Base-by-base conservation (phyloP, 176 grass and related monocot species). In the Alopecurus myosuroides region DNA sequence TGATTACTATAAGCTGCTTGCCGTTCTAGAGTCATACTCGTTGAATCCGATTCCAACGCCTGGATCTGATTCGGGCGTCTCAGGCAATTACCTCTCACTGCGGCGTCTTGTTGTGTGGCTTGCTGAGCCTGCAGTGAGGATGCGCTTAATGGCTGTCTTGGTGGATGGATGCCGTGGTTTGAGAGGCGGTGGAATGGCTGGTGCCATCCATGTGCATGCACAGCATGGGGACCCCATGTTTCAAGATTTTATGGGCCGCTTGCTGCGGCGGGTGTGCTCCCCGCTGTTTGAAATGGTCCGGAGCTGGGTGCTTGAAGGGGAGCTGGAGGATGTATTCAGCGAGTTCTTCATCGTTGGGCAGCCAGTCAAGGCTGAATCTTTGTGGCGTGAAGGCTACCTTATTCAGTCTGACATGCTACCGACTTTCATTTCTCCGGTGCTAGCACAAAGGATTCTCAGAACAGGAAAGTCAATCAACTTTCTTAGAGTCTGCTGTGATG, bases 391-490 rank as follows among this genome's bases (percentile, higher is more conserved):
- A 76, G 96, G 96, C 20, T 98, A 98, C 42, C 91, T 85, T 69
- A 93, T 98, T 41, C 93, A 98, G 65, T 85, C 91, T 56, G 84
- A 82, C 6, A 98, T 98, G 95, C 85, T 98, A 51, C 95, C 95
- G 4, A 62, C 85, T 86, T 98, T 98, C 81, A 98, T 98, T 84
- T 98, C 95, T 72, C 89, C 92, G 19, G 77, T 90, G 53, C 78
- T 98, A 11, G 95, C 95, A 9, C 86, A 90, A 51, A 82, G 92
- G 55, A 95, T 98, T 74, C 90, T 98, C 40, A 88, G 95, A 85
- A 98, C 93, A 8, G 95, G 95, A 11, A 98, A 98, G 41, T 98
- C 95, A 10, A 95, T 95, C 44, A 98, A 98, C 66, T 98, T 98
- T 57, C 91, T 98, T 73, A 88, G 81, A 86, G 93, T 94, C 51